Conservation (phyloP, 2,329 filamentous ascomycete species). For the Paecilomyces sp. region DNA sequence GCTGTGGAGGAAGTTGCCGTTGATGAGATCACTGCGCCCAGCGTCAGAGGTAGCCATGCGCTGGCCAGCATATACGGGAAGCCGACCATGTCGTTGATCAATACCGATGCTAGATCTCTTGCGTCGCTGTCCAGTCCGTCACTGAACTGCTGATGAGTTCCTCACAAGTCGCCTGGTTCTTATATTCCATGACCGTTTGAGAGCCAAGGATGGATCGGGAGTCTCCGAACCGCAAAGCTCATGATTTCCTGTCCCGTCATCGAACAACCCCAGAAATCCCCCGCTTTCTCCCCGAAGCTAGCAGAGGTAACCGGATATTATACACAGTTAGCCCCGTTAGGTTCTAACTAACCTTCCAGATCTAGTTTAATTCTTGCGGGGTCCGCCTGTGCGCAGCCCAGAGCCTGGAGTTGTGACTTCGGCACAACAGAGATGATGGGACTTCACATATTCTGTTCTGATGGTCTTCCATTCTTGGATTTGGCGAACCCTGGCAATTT, state of each 20-base stretch:
- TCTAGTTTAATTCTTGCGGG: background rate
- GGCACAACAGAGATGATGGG: background rate
- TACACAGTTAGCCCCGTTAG: background rate
- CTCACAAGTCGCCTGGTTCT: background rate
- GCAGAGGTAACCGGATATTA: background rate
- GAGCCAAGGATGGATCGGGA: background rate
- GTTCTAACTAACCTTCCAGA: background rate
- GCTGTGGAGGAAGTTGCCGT: slow-evolving; percentile 12
- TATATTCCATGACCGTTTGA: background rate
- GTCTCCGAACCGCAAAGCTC: background rate
- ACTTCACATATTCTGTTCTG: background rate
- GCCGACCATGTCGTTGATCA: slow-evolving; percentile 13
- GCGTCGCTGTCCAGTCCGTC: background rate
- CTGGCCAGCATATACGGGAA: slow-evolving; percentile 13
- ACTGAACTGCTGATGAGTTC: background rate
- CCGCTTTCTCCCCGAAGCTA: background rate
- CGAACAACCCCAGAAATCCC: background rate
- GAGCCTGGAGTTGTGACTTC: background rate
- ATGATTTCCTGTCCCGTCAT: background rate
- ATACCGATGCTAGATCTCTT: background rate
- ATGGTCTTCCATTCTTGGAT: background rate
- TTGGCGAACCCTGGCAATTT: background rate
- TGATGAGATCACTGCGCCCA: slow-evolving; percentile 13
- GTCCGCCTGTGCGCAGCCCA: background rate
- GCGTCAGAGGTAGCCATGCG: slow-evolving; percentile 17